Conservation (phyloP, 1,284 basidiomycete species). For the Cystobasidium pallidum region DNA sequence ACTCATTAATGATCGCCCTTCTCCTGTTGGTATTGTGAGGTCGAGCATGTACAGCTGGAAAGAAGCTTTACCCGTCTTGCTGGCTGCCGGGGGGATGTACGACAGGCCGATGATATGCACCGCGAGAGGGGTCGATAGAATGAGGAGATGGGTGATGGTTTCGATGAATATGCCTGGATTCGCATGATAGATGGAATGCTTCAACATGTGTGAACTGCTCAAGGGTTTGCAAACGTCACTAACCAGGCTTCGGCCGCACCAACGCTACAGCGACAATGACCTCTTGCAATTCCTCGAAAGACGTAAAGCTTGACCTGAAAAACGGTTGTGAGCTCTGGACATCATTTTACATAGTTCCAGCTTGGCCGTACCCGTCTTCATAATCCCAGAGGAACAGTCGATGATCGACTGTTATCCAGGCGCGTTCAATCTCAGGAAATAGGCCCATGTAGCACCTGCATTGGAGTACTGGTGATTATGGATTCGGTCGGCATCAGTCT, state of each 20-base stretch:
- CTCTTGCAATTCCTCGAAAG: constrained; percentile 88
- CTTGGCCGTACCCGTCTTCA: constrained; percentile 71
- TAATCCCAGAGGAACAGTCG: constrained; percentile 98
- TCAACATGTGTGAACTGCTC: constrained; percentile 68
- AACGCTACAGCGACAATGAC: constrained; percentile 70
- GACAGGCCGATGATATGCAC: constrained; percentile 81
- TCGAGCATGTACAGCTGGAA: constrained; percentile 89
- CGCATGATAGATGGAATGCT: constrained; percentile 65
- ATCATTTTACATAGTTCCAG: constrained; percentile 6
- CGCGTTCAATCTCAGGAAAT: constrained; percentile 88
- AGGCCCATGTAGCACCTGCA: constrained; percentile 70
- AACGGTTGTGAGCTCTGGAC: constrained; percentile 38
- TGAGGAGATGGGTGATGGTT: constrained; percentile 83
- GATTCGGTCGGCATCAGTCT: too few species aligned
- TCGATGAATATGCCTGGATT: constrained; percentile 80
- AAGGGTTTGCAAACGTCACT: constrained; percentile 1
- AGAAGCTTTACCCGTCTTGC: constrained; percentile 68
- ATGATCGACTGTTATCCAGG: constrained; percentile 94
- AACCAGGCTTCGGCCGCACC: constrained; percentile 54
- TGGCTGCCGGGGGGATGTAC: constrained; percentile 63
- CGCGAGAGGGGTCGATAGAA: constrained; percentile 83
- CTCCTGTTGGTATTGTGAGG: constrained; percentile 63
- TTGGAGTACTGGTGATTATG: not conserved
- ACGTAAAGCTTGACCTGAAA: constrained; percentile 75
- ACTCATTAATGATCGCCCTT: constrained; percentile 73